These are phyloP conservation scores for Cryoendolithus antarcticus DNA, from an alignment of 2,329 filamentous ascomycete species.

Conservation along the genomic window DNA sequence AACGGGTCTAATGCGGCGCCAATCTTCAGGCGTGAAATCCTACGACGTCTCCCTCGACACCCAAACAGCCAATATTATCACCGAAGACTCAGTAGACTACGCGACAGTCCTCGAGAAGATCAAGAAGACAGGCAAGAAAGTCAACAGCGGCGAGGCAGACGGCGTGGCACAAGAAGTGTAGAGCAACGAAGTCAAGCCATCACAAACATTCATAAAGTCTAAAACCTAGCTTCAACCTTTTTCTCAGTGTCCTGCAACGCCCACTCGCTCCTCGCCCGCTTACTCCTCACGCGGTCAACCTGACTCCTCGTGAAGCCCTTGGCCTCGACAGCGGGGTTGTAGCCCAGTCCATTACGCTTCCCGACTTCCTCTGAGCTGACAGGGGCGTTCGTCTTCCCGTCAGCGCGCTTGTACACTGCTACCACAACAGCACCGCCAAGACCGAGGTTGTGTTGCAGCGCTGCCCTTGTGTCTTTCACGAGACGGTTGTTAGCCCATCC, in stretches of 20 bases:
- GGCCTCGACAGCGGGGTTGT: conserved; percentile 83
- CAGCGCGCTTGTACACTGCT: conserved; percentile 75
- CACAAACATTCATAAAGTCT: conserved; percentile 6
- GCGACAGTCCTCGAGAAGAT: conserved; percentile 76
- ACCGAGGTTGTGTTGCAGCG: conserved; percentile 86
- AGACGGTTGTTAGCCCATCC: conserved; percentile 91
- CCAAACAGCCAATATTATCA: conserved; percentile 68
- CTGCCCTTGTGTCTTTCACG: conserved; percentile 54
- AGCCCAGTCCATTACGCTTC: conserved; percentile 58
- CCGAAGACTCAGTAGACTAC: conserved; percentile 58
- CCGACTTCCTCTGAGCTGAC: conserved; percentile 54
- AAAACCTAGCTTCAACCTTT: conserved; percentile 63
- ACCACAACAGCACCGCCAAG: conserved; percentile 84
- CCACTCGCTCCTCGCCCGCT: conserved; percentile 55
- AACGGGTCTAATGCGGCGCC: not conserved
- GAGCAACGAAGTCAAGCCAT: not conserved
- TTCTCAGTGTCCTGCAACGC: conserved; percentile 63
- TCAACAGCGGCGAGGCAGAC: conserved; percentile 64
- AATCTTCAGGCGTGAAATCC: conserved; percentile 59
- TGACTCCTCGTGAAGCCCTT: conserved; percentile 77
- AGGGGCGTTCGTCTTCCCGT: conserved; percentile 52
- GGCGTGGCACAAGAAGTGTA: conserved; percentile 36
- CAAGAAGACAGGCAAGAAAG: conserved; percentile 88
- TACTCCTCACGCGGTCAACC: conserved; percentile 55
- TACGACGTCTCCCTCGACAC: conserved; percentile 79